Evolutionary conservation across 352 stramenopile species (phyloP), one percentile per base, ranked within the genome.

Genomic region (Globisporangium recalcitrans): DNA sequence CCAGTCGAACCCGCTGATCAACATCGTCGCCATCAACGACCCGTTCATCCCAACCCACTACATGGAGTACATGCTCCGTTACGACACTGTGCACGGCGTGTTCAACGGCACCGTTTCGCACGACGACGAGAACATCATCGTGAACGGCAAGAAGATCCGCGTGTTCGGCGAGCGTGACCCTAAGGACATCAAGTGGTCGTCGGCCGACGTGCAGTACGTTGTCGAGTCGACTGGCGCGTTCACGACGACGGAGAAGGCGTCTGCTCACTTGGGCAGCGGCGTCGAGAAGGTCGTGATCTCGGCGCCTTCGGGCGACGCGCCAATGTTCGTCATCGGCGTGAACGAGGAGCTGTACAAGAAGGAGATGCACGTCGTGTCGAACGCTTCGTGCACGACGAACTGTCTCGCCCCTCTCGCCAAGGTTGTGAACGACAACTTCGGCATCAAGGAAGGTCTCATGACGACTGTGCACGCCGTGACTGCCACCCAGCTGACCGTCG

Each of bases 361-460:
- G 68, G 87, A 87, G 70, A 97, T 98, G 82, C 69, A 98, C 81
- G 91, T 99, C 63, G 95, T 99, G 64, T 99, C 96, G 62, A 99
- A 98, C 79, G 97, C 97, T 21, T 98, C 94, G 62, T 99, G 97
- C 85, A 99, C 97, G 60, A 99, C 97, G 71, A 99, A 99, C 89
- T 99, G 97, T 75, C 82, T 99, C 64, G 97, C 97, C 58, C 97
- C 97, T 26, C 74, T 99, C 54, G 97, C 97, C 59, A 99, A 99
- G 90, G 95, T 99, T 60, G 89, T 99, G 72, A 91, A 99, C 81
- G 96, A 99, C 75, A 94, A 97, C 65, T 99, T 99, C 70, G 97
- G 97, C 71, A 97, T 99, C 71, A 94, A 98, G 73, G 94, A 99
- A 67, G 97, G 91, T 72, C 81, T 99, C 32, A 99, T 99, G 97